Percentiles rank a stretch among this genome's conserved stretches.
phyloP scores from a whole-genome alignment of 2,329 filamentous ascomycete genomes.

The Paecilomyces sp. region DNA sequence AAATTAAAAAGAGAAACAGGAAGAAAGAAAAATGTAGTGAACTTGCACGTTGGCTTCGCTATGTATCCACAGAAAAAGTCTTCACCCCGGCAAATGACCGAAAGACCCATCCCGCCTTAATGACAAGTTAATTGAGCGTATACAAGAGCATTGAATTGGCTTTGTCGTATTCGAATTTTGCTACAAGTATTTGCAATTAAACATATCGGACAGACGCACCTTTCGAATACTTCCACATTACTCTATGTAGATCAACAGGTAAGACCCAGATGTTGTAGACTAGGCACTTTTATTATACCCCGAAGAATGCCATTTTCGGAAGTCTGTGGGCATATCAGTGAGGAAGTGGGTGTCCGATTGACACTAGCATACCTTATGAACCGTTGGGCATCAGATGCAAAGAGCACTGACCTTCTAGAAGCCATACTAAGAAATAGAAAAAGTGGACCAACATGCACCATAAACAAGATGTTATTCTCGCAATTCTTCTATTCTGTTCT shows the following conservation, averaged over 20 bases:
- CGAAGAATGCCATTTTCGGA: background rate
- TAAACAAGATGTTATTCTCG: background rate
- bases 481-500: background rate
- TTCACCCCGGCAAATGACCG: no score
- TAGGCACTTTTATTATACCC: background rate
- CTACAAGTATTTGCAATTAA: background rate
- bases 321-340: background rate
- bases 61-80: no score
- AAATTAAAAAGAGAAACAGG: no score
- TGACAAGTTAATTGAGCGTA: no score
- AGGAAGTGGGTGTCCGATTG: background rate
- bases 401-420: background rate
- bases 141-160: background rate
- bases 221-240: background rate
- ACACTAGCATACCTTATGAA: background rate
- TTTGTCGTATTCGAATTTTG: background rate
- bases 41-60: no score
- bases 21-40: no score
- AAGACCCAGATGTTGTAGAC: background rate
- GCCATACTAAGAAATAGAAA: background rate
- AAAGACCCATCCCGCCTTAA: background rate
- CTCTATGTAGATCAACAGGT: background rate
- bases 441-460: background rate
- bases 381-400: background rate
- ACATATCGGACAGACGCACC: background rate